These are phyloP conservation scores for Suillus luteus DNA, from an alignment of 768 basidiomycete genomes.

Conservation along the genomic window DNA sequence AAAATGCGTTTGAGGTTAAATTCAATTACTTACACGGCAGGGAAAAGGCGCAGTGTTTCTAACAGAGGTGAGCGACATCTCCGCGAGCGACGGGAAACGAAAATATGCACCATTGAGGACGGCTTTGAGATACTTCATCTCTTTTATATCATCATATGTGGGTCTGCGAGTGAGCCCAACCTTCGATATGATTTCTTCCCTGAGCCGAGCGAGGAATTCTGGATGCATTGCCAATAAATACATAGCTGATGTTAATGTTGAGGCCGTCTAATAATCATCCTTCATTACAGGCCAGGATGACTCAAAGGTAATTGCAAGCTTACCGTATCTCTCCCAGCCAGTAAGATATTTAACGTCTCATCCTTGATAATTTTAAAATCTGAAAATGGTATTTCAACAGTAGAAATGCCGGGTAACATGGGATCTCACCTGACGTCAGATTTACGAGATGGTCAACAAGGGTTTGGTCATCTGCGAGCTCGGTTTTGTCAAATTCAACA, in stretches of 20 bases:
- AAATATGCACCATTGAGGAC: conserved; percentile 43
- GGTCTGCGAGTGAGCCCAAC: conserved; percentile 40
- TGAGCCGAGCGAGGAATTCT: conserved; percentile 38
- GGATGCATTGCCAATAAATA: conserved; percentile 52
- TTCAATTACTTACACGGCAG: conserved; percentile 29
- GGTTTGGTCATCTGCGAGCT: conserved; percentile 37
- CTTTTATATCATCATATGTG: conserved; percentile 42
- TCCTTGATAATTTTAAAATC: conserved; percentile 40
- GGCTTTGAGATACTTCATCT: conserved; percentile 46
- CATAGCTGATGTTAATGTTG: conserved; percentile 43
- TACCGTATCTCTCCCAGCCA: conserved; percentile 49
- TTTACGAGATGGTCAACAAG: conserved; percentile 43
- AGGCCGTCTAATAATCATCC: conserved; percentile 39
- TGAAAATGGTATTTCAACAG: conserved; percentile 5
- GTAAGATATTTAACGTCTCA: conserved; percentile 44
- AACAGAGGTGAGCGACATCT: conserved; percentile 2
- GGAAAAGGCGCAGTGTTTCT: conserved; percentile 38
- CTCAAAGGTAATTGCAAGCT: conserved; percentile 7
- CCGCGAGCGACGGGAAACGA: background rate
- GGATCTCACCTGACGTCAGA: conserved; percentile 37
- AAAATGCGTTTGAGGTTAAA: background rate
- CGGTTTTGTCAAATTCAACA: conserved; percentile 13
- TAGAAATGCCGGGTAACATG: background rate
- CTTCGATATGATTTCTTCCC: conserved; percentile 42
- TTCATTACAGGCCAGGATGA: background rate